phyloP scores from a whole-genome alignment of 106 monocot species.

The Platanthera guangdongensis region DNA sequence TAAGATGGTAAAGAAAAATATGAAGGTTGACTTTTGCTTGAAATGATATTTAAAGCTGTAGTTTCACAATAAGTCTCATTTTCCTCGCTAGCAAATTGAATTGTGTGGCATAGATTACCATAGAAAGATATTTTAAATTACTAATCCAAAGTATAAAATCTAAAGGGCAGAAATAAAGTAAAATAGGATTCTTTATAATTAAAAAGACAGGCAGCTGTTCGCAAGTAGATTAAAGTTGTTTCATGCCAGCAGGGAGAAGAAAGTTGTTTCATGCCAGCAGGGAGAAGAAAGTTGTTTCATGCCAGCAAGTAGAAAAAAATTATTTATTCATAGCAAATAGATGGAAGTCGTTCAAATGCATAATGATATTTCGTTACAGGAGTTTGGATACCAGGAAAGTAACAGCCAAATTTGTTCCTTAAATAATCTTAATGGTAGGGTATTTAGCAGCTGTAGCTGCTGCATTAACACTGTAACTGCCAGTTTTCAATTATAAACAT shows the following conservation, averaged over 20 bases:
- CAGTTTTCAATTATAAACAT: not conserved
- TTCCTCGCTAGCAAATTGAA: not conserved
- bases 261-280: not conserved
- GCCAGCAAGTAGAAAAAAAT: not conserved
- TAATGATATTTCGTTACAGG: not conserved
- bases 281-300: not conserved
- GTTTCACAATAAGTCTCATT: not conserved
- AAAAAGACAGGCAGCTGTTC: not conserved
- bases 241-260: not conserved
- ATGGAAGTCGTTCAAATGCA: not conserved
- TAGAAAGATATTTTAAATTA: not conserved
- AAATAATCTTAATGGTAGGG: not conserved
- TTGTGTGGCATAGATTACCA: not conserved
- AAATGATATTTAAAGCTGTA: not conserved
- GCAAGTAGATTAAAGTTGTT: no score
- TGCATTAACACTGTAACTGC: not conserved
- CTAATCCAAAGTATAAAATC: not conserved
- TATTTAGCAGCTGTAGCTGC: not conserved
- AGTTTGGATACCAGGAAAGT: not conserved
- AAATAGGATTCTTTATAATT: not conserved
- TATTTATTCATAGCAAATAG: not conserved
- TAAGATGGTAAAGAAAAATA: not conserved
- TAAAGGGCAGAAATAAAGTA: not conserved
- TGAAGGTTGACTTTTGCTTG: not conserved
- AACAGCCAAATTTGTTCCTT: not conserved